phyloP scores from a whole-genome alignment of 768 basidiomycete genomes.

The Tulasnella sp. region DNA sequence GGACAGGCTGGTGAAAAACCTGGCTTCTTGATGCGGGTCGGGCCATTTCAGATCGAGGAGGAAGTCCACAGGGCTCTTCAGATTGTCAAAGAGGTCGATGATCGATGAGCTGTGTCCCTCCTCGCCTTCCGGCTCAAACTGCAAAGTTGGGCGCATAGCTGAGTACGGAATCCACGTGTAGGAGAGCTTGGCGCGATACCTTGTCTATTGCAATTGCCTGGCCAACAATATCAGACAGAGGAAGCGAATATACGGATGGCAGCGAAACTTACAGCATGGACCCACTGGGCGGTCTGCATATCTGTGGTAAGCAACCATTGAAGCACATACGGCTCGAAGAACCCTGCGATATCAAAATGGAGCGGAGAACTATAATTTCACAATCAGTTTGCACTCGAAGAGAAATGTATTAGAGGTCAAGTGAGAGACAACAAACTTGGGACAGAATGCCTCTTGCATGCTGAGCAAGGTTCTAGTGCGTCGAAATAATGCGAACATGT shows the following conservation, averaged over 20 bases:
- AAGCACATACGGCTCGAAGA: conserved; percentile 81
- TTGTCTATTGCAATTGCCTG: conserved; percentile 78
- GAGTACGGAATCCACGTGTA: neutral
- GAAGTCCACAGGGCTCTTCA: conserved; percentile 82
- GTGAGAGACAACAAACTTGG: conserved; percentile 43
- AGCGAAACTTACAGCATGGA: conserved; percentile 58
- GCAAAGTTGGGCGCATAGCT: conserved; percentile 1
- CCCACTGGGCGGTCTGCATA: conserved; percentile 87
- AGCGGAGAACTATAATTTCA: conserved; percentile 22
- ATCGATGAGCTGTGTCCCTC: conserved; percentile 95
- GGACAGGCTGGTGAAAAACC: conserved; percentile 80
- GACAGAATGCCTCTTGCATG: conserved; percentile 76
- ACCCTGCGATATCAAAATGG: conserved; percentile 57
- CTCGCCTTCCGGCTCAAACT: conserved; percentile 69
- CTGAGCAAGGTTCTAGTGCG: conserved; percentile 59
- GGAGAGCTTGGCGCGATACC: conserved; percentile 32
- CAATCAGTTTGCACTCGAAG: conserved; percentile 1
- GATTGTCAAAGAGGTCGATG: conserved; percentile 88
- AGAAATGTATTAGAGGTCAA: conserved; percentile 24
- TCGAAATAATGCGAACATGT: conserved; percentile 79
- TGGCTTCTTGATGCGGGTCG: conserved; percentile 77
- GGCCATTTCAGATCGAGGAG: conserved; percentile 87
- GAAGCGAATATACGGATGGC: neutral
- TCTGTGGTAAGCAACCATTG: conserved; percentile 87
- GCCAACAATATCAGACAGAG: neutral